phyloP scores from a whole-genome alignment of 2,329 filamentous ascomycete species.

The Fusarium redolens region DNA sequence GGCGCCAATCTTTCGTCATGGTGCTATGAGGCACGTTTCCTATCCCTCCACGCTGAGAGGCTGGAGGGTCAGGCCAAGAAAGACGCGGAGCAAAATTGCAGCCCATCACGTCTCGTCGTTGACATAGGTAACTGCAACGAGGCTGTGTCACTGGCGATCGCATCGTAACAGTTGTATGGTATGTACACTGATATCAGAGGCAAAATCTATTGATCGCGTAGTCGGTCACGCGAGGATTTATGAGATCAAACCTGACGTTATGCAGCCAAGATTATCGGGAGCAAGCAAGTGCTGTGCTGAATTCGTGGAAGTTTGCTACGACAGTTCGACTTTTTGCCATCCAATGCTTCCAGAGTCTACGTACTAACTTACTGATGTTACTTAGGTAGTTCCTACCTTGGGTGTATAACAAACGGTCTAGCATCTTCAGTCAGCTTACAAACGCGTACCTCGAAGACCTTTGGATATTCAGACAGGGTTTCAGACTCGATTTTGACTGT shows the following conservation, averaged over 20 bases:
- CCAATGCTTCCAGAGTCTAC: background rate
- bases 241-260: background rate
- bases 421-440: background rate
- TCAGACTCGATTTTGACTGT: background rate
- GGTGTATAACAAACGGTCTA: background rate
- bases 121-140: constrained; percentile 1
- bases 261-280: background rate
- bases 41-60: constrained; percentile 33
- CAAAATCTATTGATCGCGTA: constrained; percentile 10
- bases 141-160: constrained; percentile 15
- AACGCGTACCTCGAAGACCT: background rate
- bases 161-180: background rate
- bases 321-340: background rate
- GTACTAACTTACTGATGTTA: too few species aligned
- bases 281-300: background rate
- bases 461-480: background rate
- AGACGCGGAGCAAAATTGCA: constrained; percentile 9
- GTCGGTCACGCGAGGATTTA: constrained; percentile 17
- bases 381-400: too few species aligned
- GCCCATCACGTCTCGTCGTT: constrained; percentile 7
- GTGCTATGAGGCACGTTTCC: constrained; percentile 34
- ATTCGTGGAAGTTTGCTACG: background rate
- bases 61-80: constrained; percentile 12
- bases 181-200: constrained; percentile 2
- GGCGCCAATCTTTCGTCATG: constrained; percentile 38